A percentile compares a stretch with the other conserved stretches of the same genome.
phyloP scores from a whole-genome alignment of 352 stramenopile genomes.

The Globisporangium orthogonon region DNA sequence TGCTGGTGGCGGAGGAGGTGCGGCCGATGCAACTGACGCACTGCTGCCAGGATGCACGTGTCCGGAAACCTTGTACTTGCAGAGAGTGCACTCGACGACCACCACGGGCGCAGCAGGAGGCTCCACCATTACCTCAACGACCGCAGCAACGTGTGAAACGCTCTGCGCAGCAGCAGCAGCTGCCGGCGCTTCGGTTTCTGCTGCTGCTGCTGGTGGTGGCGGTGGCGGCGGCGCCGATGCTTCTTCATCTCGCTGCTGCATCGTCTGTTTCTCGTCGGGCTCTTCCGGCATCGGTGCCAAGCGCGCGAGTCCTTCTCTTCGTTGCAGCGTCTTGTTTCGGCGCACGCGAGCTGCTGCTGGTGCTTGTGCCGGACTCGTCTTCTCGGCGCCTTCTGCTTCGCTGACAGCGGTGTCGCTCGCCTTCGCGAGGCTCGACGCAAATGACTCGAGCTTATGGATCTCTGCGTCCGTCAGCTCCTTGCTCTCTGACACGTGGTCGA shows the following conservation, averaged over 20 bases:
- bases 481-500: conserved; percentile 33
- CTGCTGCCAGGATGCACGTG: not conserved
- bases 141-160: not conserved
- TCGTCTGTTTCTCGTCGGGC: conserved; percentile 14
- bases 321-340: conserved; percentile 38
- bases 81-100: conserved; percentile 28
- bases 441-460: conserved; percentile 28
- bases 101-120: conserved; percentile 7
- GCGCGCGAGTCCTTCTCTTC: conserved; percentile 27
- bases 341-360: conserved; percentile 12
- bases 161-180: not conserved
- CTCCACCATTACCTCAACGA: not conserved
- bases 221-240: not conserved
- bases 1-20: not conserved
- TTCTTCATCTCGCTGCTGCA: not conserved
- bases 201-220: not conserved
- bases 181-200: not conserved
- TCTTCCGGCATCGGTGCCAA: conserved; percentile 42
- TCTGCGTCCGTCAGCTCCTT: conserved; percentile 32
- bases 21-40: not conserved
- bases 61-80: conserved; percentile 4
- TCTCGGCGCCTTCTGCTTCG: not conserved
- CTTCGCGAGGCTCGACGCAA: conserved; percentile 1
- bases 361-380: not conserved
- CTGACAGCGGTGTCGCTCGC: not conserved